Evolutionary conservation across 2,329 filamentous ascomycete species (phyloP), one percentile per base, ranked within the genome.

Genomic region (Tolypocladium tropicale): DNA sequence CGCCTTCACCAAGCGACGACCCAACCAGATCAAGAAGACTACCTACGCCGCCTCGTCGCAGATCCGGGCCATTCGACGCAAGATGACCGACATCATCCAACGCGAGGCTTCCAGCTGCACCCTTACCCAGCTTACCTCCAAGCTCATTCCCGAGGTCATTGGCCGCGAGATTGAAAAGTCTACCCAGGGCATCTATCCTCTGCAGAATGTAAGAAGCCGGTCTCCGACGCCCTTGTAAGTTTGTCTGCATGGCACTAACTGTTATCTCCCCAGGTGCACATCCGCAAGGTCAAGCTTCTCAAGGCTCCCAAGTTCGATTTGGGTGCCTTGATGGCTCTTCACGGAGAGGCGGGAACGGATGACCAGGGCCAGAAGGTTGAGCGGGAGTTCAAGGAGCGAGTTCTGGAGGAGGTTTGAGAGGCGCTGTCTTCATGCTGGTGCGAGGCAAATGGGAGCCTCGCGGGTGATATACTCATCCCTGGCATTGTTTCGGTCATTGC

Each of bases 21-120:
- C 90, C 70, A 99, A 97, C 84, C 94, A 99, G 85, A 93, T 99
- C 84, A 96, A 96, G 89, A 99, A 97, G 89, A 99, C 94, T 71
- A 99, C 94, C 75, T 99, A 99, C 75, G 94, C 94, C 68, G 88
- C 88, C 65, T 91, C 90, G 64, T 97, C 94, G 64, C 94, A 99
- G 81, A 97, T 97, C 78, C 89, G 93, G 67, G 87, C 89, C 68
- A 99, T 99, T 78, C 89, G 94, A 78, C 94, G 92, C 85, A 97
- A 99, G 90, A 99, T 99, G 94, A 89, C 85, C 64, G 94, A 99
- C 80, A 97, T 99, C 79, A 97, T 99, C 78, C 85, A 89, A 78
- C 89, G 92, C 70, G 94, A 99, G 83, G 94, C 94, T 62, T 84
- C 89, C 68, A 90, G 83, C 81, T 95, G 91, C 86, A 95, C 91